Evolutionary conservation across 2,329 filamentous ascomycete species (phyloP), one percentile per base, ranked within the genome.

Genomic region (Aspergillus sclerotialis): DNA sequence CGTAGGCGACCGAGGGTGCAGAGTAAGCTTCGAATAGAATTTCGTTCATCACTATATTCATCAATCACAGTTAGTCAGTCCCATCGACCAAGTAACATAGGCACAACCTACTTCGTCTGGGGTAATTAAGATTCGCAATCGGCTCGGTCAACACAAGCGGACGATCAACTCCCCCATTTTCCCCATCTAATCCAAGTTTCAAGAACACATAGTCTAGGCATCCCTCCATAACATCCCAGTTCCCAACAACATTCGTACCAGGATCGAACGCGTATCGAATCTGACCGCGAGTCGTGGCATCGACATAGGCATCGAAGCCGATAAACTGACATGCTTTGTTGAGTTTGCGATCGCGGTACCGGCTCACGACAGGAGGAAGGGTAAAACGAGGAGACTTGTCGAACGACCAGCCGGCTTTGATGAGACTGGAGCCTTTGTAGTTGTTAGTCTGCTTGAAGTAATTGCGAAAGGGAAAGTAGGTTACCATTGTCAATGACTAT

Each of bases 401-500:
- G 56, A 94, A 94, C 6, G 89, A 94, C 89, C 90, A 98, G 45
- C 92, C 92, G 34, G 90, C 90, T 63, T 93, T 87, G 39, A 95
- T 78, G 19, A 81, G 72, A 34, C 84, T 93, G 15, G 90, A 92
- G 47, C 92, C 89, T 94, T 49, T 30, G 33, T 32, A 7, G 16
- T 32, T 16, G 24, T 14, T 30, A 8, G 10, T 17, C 10, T 6
- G 24, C n/a, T n/a, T n/a, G n/a, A n/a, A n/a, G n/a, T 13, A 16
- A 14, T 40, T 18, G 10, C 8, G 3, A 35, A 10, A 15, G 16
- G 23, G n/a, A 4, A 15, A 29, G 36, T 46, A 29, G n/a, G n/a
- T n/a, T 67, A 93, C 89, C 92, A 82, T 95, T 95, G 68, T 98
- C 92, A 56, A 98, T 96, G 43, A 98, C 85, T 53, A 98, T 95